Base-by-base conservation (phyloP, 805 yeast genomes). In the Pachysolen tannophilus region DNA sequence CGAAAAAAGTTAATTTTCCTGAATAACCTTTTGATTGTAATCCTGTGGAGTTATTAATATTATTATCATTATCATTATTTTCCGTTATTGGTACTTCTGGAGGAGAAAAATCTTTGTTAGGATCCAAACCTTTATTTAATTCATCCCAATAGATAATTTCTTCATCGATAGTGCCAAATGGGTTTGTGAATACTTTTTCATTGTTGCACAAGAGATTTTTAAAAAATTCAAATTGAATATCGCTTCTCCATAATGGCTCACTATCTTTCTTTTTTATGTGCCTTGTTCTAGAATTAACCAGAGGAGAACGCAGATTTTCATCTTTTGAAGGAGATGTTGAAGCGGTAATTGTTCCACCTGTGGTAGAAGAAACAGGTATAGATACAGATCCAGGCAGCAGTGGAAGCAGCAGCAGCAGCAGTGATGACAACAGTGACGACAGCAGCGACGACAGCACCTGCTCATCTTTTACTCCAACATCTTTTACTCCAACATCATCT, bases 241-340 rank as follows among this genome's bases (percentile, higher is more conserved):
- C 97, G 37, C 62, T 69, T 32, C 97, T 67, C 82, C 92, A 83
- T 39, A 88, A 76, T 15, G 95, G 94, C 48, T 83, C 94, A 5
- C 97, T 96, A 50, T 90, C 97, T 14, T 76, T 68, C 52, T 88
- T 90, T 57, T 90, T 90, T 46, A 90, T 56, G 55, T 80, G 87
- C 30, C 83, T 63, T 19, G 65, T 58, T 17, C 32, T 32, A n/a
- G 26, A 23, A 14, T 23, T 23, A 8, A 11, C 13, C 26, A 23
- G 13, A 11, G 26, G 13, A 4, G 26, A 11, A 5, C 13, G 13
- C 5, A 11, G 10, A 7, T 23, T 11, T 8, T 11, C 26, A 23
- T 23, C 26, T 8, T 23, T 14, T 8, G 10, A 11, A 5, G 26
- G 13, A 7, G 13, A 5, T 23, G 26, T 14, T 8, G 26, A 23